A percentile compares a stretch with the other conserved stretches of the same genome.
These are phyloP conservation scores for Polytrichum commune DNA, from an alignment of 225 moss, liverwort and hornwort species.

Conservation along the genomic window DNA sequence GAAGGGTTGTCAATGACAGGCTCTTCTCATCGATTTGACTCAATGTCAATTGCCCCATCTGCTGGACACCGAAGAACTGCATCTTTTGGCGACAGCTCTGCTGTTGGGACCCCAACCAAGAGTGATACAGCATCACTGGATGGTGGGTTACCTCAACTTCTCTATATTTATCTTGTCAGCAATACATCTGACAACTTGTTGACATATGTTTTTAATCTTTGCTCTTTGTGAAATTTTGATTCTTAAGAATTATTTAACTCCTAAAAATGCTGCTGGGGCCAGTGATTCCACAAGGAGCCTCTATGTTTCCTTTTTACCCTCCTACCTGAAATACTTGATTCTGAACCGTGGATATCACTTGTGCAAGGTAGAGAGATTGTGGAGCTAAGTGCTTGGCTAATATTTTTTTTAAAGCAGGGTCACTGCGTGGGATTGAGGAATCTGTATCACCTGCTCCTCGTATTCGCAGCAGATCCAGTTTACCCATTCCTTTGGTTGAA, in stretches of 20 bases:
- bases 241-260: too few species aligned
- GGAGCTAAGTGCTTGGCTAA: neutral
- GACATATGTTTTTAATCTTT: neutral
- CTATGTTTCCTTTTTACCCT: too few species aligned
- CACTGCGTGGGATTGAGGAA: constrained; percentile 50
- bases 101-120: constrained; percentile 46
- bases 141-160: constrained; percentile 28
- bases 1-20: constrained; percentile 31
- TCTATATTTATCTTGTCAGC: neutral
- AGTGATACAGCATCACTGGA: constrained; percentile 53
- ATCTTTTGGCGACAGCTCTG: constrained; percentile 51
- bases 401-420: constrained; percentile 24
- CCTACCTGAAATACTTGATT: too few species aligned
- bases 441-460: constrained; percentile 20
- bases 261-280: too few species aligned
- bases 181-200: neutral
- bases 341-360: too few species aligned
- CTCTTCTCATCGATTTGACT: constrained; percentile 52
- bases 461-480: constrained; percentile 20
- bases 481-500: constrained; percentile 21
- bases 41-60: constrained; percentile 80
- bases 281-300: too few species aligned
- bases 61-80: constrained; percentile 56
- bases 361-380: too few species aligned
- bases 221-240: too few species aligned